phyloP scores from a whole-genome alignment of 2,329 filamentous ascomycete genomes.

The Gaeumannomyces tritici region DNA sequence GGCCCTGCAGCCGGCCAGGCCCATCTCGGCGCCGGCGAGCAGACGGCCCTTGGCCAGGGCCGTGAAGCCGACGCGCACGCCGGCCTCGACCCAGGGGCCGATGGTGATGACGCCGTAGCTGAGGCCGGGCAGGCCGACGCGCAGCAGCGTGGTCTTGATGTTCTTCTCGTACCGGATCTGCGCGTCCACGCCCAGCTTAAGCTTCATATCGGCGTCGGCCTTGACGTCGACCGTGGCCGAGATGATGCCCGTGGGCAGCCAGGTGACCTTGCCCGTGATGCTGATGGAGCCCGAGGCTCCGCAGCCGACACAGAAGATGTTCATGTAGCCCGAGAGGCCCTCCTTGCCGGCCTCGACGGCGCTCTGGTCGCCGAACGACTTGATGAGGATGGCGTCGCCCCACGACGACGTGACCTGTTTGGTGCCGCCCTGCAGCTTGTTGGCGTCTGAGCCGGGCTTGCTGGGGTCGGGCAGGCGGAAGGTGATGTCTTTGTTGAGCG shows the following conservation, averaged over 20 bases:
- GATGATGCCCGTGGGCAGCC: conserved; percentile 15
- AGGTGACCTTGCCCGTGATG: conserved; percentile 16
- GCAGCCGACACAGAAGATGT: conserved; percentile 21
- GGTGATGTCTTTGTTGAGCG: conserved; percentile 1
- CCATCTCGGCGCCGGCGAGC: conserved; percentile 20
- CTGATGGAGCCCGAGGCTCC: conserved; percentile 16
- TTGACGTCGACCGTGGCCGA: conserved; percentile 16
- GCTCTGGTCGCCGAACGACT: conserved; percentile 12
- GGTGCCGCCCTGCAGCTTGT: conserved; percentile 10
- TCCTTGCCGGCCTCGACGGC: not conserved
- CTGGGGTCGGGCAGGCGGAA: not conserved
- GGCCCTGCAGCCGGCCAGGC: conserved; percentile 14
- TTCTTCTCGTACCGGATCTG: conserved; percentile 11
- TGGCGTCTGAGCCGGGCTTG: conserved; percentile 3
- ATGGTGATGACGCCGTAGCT: conserved; percentile 16
- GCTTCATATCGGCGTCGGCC: conserved; percentile 15
- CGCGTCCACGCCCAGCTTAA: conserved; percentile 22
- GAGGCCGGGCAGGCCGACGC: conserved; percentile 15
- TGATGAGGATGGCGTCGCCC: conserved; percentile 18
- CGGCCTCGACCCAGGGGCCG: conserved; percentile 15
- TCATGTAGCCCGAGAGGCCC: conserved; percentile 11
- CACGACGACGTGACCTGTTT: conserved; percentile 17
- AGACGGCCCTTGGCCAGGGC: conserved; percentile 15
- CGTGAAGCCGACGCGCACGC: conserved; percentile 12
- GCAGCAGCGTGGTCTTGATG: conserved; percentile 13